Percentiles rank a stretch among this genome's conserved stretches.
Evolutionary conservation across 208 protist species (phyloP).

Genomic region (Leishmania martiniquensis): DNA sequence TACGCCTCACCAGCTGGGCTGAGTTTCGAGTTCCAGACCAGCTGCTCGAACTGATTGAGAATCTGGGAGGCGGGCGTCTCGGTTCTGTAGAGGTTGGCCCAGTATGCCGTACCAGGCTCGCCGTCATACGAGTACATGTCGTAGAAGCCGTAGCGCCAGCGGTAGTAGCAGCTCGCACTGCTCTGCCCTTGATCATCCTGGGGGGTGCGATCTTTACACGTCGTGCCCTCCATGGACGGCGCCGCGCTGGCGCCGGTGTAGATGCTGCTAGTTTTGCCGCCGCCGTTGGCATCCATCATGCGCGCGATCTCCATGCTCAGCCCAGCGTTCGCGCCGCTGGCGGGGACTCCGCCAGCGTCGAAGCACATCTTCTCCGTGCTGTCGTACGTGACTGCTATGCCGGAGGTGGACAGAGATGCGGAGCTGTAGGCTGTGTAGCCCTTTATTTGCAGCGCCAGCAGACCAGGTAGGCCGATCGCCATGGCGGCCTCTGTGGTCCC

Average conservation of each 20-base stretch:
- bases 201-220: constrained; percentile 10
- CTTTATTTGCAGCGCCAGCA: constrained; percentile 31
- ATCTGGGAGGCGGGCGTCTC: background rate
- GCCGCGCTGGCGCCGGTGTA: constrained; percentile 36
- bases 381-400: constrained; percentile 6
- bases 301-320: constrained; percentile 20
- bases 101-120: constrained; percentile 53
- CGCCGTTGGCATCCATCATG: constrained; percentile 8
- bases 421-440: constrained; percentile 21
- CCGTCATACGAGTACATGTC: constrained; percentile 37
- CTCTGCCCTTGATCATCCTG: constrained; percentile 2
- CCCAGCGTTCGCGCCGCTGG: constrained; percentile 15
- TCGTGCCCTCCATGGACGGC: constrained; percentile 15
- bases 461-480: constrained; percentile 18
- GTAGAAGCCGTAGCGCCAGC: constrained; percentile 54
- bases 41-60: constrained; percentile 40
- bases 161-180: constrained; percentile 49
- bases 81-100: constrained; percentile 36
- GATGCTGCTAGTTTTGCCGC: constrained; percentile 14
- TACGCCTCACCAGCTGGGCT: constrained; percentile 3
- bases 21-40: constrained; percentile 27
- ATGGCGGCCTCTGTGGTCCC: constrained; percentile 2
- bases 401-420: background rate
- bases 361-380: constrained; percentile 17
- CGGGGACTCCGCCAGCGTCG: constrained; percentile 25